These are phyloP conservation scores for Nyssa sinensis DNA, from an alignment of 148 eudicot species.

Conservation along the genomic window DNA sequence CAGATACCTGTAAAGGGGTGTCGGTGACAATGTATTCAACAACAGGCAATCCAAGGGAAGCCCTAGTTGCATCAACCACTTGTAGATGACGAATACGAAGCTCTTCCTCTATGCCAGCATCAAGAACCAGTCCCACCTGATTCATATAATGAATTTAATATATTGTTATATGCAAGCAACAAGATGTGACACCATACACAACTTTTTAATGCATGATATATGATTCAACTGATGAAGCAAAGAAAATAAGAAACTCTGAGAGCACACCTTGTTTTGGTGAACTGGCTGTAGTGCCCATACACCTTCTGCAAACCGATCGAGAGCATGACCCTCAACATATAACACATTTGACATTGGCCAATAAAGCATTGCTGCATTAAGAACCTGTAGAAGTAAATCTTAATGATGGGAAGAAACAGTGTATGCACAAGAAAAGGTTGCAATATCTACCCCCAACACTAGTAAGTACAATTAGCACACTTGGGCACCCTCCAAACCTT, in stretches of 20 bases:
- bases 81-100: slow-evolving; percentile 77
- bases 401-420: background rate
- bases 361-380: slow-evolving; percentile 97
- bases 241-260: slow-evolving; percentile 8
- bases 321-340: slow-evolving; percentile 94
- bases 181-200: background rate
- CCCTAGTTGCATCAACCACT: slow-evolving; percentile 88
- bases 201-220: too few species aligned
- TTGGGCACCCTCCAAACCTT: background rate
- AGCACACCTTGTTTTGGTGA: slow-evolving; percentile 77
- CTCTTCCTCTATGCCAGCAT: slow-evolving; percentile 84
- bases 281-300: slow-evolving; percentile 79
- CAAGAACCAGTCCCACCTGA: slow-evolving; percentile 89
- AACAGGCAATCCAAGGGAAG: slow-evolving; percentile 96
- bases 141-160: slow-evolving; percentile 21
- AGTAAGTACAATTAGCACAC: background rate
- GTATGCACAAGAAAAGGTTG: background rate
- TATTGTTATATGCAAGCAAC: slow-evolving; percentile 12
- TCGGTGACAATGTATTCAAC: slow-evolving; percentile 78
- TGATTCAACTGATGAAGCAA: background rate
- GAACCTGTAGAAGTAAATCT: slow-evolving; percentile 51
- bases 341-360: slow-evolving; percentile 80
- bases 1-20: slow-evolving; percentile 60
- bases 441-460: background rate
- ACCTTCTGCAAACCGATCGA: slow-evolving; percentile 87